Evolutionary conservation across 1,284 basidiomycete genomes (phyloP).

Genomic region (Ustanciosporium gigantosporum): DNA sequence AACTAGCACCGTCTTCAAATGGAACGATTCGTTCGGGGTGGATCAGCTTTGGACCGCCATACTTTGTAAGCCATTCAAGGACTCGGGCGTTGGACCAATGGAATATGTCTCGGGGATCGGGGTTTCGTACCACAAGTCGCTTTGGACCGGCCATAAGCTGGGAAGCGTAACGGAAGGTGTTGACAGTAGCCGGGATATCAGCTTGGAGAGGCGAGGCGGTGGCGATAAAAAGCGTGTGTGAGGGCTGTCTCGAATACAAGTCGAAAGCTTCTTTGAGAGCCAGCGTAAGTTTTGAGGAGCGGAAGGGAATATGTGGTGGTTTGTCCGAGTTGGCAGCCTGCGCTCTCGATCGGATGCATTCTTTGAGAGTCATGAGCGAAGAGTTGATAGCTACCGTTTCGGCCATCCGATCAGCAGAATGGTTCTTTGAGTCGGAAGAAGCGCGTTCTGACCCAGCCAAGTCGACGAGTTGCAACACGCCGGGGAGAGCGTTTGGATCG

Average conservation of each 20-base stretch:
- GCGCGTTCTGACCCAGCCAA: slow-evolving; percentile 17
- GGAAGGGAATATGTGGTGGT: slow-evolving; percentile 22
- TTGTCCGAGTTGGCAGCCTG: neutral
- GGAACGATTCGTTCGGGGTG: too few species aligned
- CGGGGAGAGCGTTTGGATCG: slow-evolving; percentile 13
- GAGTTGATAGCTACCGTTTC: slow-evolving; percentile 31
- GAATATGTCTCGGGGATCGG: too few species aligned
- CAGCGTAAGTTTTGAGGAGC: slow-evolving; percentile 18
- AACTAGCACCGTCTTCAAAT: too few species aligned
- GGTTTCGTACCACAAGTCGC: too few species aligned
- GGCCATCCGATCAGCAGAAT: slow-evolving; percentile 5
- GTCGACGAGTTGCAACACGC: slow-evolving; percentile 23
- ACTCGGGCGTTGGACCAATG: too few species aligned
- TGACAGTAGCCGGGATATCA: too few species aligned
- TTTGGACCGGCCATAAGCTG: too few species aligned
- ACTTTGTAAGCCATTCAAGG: too few species aligned
- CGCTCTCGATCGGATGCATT: slow-evolving; percentile 15
- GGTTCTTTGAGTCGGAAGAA: slow-evolving; percentile 1
- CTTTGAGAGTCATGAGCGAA: slow-evolving; percentile 22
- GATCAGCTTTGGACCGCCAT: too few species aligned
- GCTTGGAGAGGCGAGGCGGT: slow-evolving; percentile 12
- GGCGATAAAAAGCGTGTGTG: slow-evolving; percentile 37
- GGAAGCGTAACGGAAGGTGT: too few species aligned
- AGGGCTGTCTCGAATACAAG: too few species aligned
- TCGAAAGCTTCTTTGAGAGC: slow-evolving; percentile 33